Evolutionary conservation across 1,284 basidiomycete genomes (phyloP), one percentile per base, ranked within the genome.

Genomic region (Irpex rosettiformis): DNA sequence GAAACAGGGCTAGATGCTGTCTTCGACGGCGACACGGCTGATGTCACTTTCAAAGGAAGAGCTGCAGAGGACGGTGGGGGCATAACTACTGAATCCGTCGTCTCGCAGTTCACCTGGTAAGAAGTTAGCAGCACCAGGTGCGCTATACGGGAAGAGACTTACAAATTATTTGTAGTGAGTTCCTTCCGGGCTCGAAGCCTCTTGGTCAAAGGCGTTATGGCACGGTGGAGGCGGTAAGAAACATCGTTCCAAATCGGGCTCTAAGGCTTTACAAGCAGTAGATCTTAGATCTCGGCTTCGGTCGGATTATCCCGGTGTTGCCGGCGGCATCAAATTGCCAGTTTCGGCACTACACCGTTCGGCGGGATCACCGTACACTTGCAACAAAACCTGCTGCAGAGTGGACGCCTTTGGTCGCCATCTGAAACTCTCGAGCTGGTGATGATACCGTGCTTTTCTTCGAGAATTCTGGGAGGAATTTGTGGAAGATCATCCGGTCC

Each of bases 11-110:
- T 64, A 37, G 57, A 62, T 22, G 62, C 53, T 21, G 69, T 65
- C 49, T 66, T 63, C 18, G 69, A 69, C 4, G 65, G 64, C 5
- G 64, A 58, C 3, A 52, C 58, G 4, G 65, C 58, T 3, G 64
- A 58, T 16, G 64, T 66, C 37, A 70, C 69, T 42, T 70, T 70
- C 61, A 70, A 60, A 6, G 69, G 69, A 25, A 69, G 66, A 5
- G 69, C 69, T n/a, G 66, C 63, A 30, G 69, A 67, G 16, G 67
- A 62, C 30, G 62, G 56, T 2, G 68, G 64, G 51, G 64, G 60
- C 62, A 67, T 66, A 49, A 43, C 51, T 47, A 18, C 13, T 45
- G 33, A n/a, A n/a, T n/a, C n/a, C n/a, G n/a, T n/a, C n/a, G n/a
- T n/a, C n/a, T n/a, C n/a, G n/a, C n/a, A n/a, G n/a, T n/a, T n/a